These are phyloP conservation scores for Penicillium flavigenum DNA, from an alignment of 495 filamentous ascomycete species.

Conservation along the genomic window DNA sequence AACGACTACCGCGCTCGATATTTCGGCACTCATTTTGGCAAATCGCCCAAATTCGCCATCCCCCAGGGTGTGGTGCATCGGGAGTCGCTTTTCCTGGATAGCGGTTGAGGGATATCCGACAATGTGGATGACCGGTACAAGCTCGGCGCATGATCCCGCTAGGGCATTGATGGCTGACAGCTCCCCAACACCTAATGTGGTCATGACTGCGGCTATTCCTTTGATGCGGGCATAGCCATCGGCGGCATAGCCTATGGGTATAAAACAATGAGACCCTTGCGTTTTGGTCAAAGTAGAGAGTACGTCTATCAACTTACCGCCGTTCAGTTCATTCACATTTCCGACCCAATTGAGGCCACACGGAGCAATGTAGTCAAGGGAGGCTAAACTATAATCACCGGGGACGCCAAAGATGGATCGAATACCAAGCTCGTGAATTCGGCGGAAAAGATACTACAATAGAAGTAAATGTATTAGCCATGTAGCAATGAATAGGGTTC, in stretches of 20 bases:
- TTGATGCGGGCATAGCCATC: conserved; percentile 77
- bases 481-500: neutral
- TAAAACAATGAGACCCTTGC: neutral
- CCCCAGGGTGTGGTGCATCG: conserved; percentile 43
- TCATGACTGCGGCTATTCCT: conserved; percentile 67
- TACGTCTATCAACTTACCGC: conserved; percentile 37
- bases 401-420: conserved; percentile 65
- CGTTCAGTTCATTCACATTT: conserved; percentile 77
- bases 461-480: neutral
- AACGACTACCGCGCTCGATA: conserved; percentile 10
- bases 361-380: conserved; percentile 63
- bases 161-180: conserved; percentile 71
- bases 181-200: conserved; percentile 79
- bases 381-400: conserved; percentile 70
- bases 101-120: conserved; percentile 53
- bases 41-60: conserved; percentile 39
- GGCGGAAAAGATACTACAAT: conserved; percentile 61
- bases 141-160: conserved; percentile 70
- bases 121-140: conserved; percentile 76
- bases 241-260: conserved; percentile 56
- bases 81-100: conserved; percentile 23
- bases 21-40: conserved; percentile 28
- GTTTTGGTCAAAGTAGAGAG: neutral
- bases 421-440: conserved; percentile 66
- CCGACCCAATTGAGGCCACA: conserved; percentile 69